Evolutionary conservation across 2,329 filamentous ascomycete species (phyloP), one percentile per base, ranked within the genome.

Genomic region (Chaetomiaceae sp.): DNA sequence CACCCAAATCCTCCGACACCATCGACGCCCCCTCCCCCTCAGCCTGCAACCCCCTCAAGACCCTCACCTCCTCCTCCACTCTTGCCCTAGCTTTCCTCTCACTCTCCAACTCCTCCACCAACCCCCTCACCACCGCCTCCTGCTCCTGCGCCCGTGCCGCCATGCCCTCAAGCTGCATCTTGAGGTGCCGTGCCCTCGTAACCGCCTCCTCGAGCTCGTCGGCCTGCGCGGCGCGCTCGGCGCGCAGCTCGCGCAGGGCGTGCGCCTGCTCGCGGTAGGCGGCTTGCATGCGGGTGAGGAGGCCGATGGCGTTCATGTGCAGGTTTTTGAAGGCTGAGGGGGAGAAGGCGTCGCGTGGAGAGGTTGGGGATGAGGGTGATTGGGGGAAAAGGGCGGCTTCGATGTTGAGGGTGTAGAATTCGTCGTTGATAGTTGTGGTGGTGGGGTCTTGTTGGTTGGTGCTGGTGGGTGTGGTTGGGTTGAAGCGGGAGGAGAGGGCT

Each of bases 311-410:
- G 53, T 81, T 82, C 58, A 71, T 68, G 54, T 81, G 79, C n/a
- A 84, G 71, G 63, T 81, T 84, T 64, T 82, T 83, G 68, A 77
- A 85, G 9, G 78, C 77, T 0, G 78, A 73, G 0, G 81, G 81
- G 1, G 81, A 83, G 65, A 83, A 82, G 1, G 76, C 63, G 37
- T 82, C 77, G 34, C 72, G 67, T 12, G 76, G 36, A n/a, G 49
- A 59, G 1, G 47, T 20, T 3, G 77, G 70, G 0, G 70, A 62
- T 2, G 71, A 70, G 1, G 27, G 27, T 7, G 27, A 70, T 1
- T 67, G 58, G 0, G 81, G 79, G 55, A 78, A 83, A 12, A 85
- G 72, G 0, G 77, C 76, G 1, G 75, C 65, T 29, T 79, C 75
- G 36, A 85, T 72, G 62, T 84, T 74, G 45, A 85, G 69, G 46